These are phyloP conservation scores for Myxozyma udenii DNA, from an alignment of 805 yeast genomes.

Conservation along the genomic window DNA sequence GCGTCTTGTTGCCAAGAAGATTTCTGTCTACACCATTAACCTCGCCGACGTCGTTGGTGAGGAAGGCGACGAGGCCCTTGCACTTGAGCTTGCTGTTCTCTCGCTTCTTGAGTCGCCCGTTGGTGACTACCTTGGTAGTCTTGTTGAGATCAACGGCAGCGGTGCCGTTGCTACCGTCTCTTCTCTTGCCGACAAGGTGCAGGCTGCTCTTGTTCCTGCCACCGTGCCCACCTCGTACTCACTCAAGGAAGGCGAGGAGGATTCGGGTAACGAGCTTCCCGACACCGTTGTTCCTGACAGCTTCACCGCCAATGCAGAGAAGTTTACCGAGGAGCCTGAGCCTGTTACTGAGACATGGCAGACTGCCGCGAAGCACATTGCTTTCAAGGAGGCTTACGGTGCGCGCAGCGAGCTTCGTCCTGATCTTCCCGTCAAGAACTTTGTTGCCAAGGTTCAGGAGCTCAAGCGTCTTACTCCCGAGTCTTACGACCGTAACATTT, in stretches of 20 bases:
- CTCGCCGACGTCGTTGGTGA: conserved; percentile 9
- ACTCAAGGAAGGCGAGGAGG: conserved; percentile 26
- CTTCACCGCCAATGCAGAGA: conserved; percentile 60
- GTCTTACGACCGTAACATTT: conserved; percentile 89
- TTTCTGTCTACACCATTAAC: conserved; percentile 20
- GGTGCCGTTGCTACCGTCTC: conserved; percentile 8
- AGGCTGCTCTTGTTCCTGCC: conserved; percentile 38
- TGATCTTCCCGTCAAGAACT: conserved; percentile 80
- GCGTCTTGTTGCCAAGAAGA: conserved; percentile 12
- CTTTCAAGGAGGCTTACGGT: conserved; percentile 77
- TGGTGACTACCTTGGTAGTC: conserved; percentile 33
- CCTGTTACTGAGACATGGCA: conserved; percentile 45
- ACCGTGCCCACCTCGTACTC: conserved; percentile 27
- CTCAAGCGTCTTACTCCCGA: conserved; percentile 87
- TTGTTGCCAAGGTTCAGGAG: conserved; percentile 83
- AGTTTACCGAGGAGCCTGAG: conserved; percentile 40
- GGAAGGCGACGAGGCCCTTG: conserved; percentile 67
- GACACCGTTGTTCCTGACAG: conserved; percentile 61
- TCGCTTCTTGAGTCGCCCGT: conserved; percentile 53
- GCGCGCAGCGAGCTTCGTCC: conserved; percentile 69
- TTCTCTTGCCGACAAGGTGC: conserved; percentile 37
- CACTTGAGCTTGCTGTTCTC: conserved; percentile 81
- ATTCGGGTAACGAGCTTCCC: conserved; percentile 41
- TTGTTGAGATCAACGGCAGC: conserved; percentile 30
- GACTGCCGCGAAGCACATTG: conserved; percentile 64